A percentile compares a stretch with the other conserved stretches of the same genome.
Evolutionary conservation across 129 eudicot species (phyloP).

Genomic region (Flaveria robusta): DNA sequence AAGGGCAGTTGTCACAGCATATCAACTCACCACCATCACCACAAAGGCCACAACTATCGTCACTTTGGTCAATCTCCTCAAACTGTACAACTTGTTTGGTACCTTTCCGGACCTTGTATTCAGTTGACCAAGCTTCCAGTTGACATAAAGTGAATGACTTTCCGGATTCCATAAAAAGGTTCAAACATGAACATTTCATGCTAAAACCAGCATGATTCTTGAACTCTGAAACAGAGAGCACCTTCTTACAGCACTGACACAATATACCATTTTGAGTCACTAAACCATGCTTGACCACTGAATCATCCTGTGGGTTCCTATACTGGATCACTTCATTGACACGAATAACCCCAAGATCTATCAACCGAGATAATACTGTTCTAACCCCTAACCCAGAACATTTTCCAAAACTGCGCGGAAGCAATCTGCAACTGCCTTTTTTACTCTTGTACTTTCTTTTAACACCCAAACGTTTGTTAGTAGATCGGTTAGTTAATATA

Average conservation of each 20-base stretch:
- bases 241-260: conserved; percentile 71
- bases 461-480: conserved; percentile 26
- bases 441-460: conserved; percentile 61
- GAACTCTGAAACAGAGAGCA: conserved; percentile 70
- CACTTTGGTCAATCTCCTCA: conserved; percentile 62
- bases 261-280: conserved; percentile 69
- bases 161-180: conserved; percentile 86
- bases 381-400: conserved; percentile 55
- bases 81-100: conserved; percentile 41
- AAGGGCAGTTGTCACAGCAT: conserved; percentile 94
- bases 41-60: conserved; percentile 95
- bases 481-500: conserved; percentile 8
- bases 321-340: conserved; percentile 74
- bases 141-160: conserved; percentile 79
- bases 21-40: conserved; percentile 95
- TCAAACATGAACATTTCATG: conserved; percentile 54
- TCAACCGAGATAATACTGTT: conserved; percentile 78
- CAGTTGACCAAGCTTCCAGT: conserved; percentile 98
- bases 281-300: conserved; percentile 74
- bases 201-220: conserved; percentile 75
- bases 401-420: conserved; percentile 53
- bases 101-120: conserved; percentile 70
- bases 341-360: conserved; percentile 60
- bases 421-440: conserved; percentile 84
- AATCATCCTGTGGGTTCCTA: conserved; percentile 58